Conservation (phyloP, 257 asterid species). For the Striga asiatica region DNA sequence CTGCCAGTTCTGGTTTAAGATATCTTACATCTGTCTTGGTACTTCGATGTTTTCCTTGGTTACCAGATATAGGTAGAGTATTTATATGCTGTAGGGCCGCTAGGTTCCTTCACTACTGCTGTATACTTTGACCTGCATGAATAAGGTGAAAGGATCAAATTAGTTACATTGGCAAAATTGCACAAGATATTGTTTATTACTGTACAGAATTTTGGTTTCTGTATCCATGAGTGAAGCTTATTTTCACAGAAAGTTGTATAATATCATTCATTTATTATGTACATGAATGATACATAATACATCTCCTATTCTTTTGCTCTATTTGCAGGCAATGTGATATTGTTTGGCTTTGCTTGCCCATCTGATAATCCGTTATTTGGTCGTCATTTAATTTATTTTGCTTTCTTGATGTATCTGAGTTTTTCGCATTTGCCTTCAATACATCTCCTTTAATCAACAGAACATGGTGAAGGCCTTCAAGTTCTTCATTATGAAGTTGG, state of each 20-base stretch:
- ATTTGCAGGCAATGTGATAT: background rate
- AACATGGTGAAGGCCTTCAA: conserved; percentile 95
- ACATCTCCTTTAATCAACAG: conserved; percentile 33
- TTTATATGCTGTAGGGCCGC: background rate
- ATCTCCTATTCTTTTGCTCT: background rate
- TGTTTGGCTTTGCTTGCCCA: background rate
- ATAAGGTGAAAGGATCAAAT: background rate
- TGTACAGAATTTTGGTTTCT: background rate
- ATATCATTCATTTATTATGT: background rate
- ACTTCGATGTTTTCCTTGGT: background rate
- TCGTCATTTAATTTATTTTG: background rate
- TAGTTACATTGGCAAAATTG: background rate
- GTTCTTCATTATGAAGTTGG: conserved; percentile 94
- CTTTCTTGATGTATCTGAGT: conserved; percentile 1
- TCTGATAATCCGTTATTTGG: background rate
- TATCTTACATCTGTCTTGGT: background rate
- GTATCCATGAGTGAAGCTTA: background rate
- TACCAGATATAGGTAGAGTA: background rate
- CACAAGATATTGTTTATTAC: background rate
- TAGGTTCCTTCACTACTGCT: background rate
- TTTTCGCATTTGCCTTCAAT: conserved; percentile 6
- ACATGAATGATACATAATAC: background rate
- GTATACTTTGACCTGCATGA: background rate
- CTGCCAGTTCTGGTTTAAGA: conserved; percentile 1
- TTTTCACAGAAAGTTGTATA: background rate